These are phyloP conservation scores for Aureobasidium subglaciale DNA, from an alignment of 2,329 filamentous ascomycete species.

Conservation along the genomic window DNA sequence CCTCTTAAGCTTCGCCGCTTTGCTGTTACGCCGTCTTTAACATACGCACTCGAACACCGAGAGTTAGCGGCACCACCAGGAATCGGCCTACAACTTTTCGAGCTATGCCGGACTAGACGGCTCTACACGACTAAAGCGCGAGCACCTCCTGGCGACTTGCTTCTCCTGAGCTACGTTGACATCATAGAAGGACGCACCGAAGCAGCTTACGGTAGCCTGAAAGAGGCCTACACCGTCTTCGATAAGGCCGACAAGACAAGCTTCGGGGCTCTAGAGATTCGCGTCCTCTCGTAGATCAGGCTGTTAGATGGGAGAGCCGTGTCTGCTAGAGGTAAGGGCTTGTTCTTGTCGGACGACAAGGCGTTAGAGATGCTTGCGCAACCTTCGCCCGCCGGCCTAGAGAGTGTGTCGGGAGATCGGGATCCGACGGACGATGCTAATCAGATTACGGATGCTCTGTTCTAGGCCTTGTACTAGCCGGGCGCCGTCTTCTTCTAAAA, in stretches of 20 bases:
- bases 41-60: slow-evolving; percentile 14
- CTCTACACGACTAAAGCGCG: slow-evolving; percentile 18
- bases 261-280: slow-evolving; percentile 34
- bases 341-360: slow-evolving; percentile 40
- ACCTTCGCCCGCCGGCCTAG: slow-evolving; percentile 35
- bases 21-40: slow-evolving; percentile 19
- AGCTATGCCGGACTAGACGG: not conserved
- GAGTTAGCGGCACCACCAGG: slow-evolving; percentile 21
- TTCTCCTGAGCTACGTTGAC: slow-evolving; percentile 50
- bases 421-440: slow-evolving; percentile 16
- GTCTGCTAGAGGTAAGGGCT: slow-evolving; percentile 49
- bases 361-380: slow-evolving; percentile 43
- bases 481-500: slow-evolving; percentile 53
- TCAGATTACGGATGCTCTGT: slow-evolving; percentile 43
- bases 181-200: slow-evolving; percentile 31
- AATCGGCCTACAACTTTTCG: not conserved
- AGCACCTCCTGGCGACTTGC: slow-evolving; percentile 42
- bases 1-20: slow-evolving; percentile 17
- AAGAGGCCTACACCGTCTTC: slow-evolving; percentile 44
- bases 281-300: slow-evolving; percentile 49
- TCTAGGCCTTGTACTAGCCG: slow-evolving; percentile 49
- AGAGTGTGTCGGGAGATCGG: not conserved
- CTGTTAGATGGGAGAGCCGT: slow-evolving; percentile 50
- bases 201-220: slow-evolving; percentile 44
- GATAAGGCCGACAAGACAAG: slow-evolving; percentile 20